Evolutionary conservation across 2,329 filamentous ascomycete species (phyloP).

Genomic region (Ceratocystis papillata): DNA sequence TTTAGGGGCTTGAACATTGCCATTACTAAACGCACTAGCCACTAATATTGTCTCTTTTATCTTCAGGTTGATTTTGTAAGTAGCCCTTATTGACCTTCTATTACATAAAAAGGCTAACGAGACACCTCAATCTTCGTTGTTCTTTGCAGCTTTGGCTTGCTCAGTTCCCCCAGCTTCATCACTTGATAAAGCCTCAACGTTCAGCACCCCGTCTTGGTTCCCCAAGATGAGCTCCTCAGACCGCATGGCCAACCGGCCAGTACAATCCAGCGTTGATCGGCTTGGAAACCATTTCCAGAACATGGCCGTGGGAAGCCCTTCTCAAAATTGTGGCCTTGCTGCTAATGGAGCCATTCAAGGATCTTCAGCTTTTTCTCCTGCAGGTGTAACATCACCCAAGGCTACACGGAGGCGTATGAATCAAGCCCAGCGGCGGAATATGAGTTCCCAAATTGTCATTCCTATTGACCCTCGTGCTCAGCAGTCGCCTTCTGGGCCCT

Average conservation of each 20-base stretch:
- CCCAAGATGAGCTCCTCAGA: neutral
- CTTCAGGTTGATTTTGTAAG: too few relatives aligned
- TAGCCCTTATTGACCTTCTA: too few relatives aligned
- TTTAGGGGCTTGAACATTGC: neutral
- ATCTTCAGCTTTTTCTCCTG: neutral
- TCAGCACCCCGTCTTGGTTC: neutral
- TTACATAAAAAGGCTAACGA: too few relatives aligned
- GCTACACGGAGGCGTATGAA: constrained; percentile 39
- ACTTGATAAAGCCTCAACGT: neutral
- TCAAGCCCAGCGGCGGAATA: constrained; percentile 52
- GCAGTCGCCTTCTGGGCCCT: constrained; percentile 21
- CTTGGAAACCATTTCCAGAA: constrained; percentile 15
- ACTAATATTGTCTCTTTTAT: too few relatives aligned
- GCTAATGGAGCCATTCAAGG: neutral
- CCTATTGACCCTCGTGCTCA: constrained; percentile 40
- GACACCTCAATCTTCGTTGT: too few relatives aligned
- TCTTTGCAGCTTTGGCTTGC: too few relatives aligned
- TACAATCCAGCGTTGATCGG: neutral
- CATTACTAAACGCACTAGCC: too few relatives aligned
- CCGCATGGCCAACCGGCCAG: constrained; percentile 2
- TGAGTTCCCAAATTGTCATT: constrained; percentile 49
- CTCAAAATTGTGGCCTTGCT: neutral
- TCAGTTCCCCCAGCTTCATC: too few relatives aligned
- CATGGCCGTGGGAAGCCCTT: constrained; percentile 3
- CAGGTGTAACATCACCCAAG: constrained; percentile 6